Base-by-base conservation (phyloP, 345 rosid species). In the Barbarea vulgaris region DNA sequence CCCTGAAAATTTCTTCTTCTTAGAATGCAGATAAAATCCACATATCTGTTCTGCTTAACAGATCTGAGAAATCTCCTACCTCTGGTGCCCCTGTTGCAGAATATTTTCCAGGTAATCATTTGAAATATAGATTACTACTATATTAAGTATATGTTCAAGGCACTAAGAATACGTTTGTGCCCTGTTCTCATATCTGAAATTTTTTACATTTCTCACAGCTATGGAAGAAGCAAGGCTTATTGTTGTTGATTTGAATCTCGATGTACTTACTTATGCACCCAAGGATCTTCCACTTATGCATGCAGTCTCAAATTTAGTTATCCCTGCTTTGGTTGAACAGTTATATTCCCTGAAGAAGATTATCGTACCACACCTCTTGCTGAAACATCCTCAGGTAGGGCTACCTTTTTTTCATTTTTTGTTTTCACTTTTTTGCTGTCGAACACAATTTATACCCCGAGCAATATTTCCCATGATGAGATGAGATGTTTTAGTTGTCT, bases 1-100 rank as follows among this genome's bases (percentile, higher is more conserved):
- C 65, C 64, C 65, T 75, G 76, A 84, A 84, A 47, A 15, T 72
- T 80, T 50, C 83, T 73, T 82, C 69, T 80, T 70, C 87, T 65
- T 87, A 91, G 98, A 84, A 72, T 88, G 98, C 95, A 94, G 97
- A 89, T 79, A 73, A 63, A 81, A 78, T 94, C 84, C 89, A 88
- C 79, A 83, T 91, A 55, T 82, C 81, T 64, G 72, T 91, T 75
- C 81, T 89, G 69, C 82, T 85, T 71, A 94, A 88, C 83, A 81
- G 79, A 72, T 89, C 96, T 52, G 78, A 80, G 30, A 86, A 78
- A 51, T 72, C 83, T 56, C 64, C 47, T 60, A 76, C 77, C 68
- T 48, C 83, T 58, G 72, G 79, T 41, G 88, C 91, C 21, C 95
- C 97, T 41, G 70, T 67, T 68, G 90, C 93, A 15, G 89, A 84